Conservation (phyloP, 1,284 basidiomycete species). For the Irpex sp. region DNA sequence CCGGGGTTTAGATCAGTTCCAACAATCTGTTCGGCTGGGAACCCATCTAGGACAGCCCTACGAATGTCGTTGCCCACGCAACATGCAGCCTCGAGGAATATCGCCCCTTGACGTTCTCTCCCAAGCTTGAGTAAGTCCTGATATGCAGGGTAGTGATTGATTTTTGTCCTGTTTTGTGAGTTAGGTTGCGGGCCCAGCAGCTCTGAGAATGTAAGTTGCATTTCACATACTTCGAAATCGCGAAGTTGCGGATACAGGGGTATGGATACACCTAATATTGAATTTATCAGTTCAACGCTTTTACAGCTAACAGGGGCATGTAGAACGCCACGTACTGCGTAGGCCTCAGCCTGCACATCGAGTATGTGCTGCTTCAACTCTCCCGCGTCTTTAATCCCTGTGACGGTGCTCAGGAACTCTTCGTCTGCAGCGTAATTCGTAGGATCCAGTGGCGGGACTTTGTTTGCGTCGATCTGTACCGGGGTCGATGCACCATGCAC, state of each 20-base stretch:
- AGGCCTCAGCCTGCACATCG: conserved; percentile 25
- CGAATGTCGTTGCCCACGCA: conserved; percentile 40
- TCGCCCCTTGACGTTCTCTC: conserved; percentile 34
- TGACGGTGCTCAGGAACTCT: no score
- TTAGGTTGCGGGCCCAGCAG: conserved; percentile 16
- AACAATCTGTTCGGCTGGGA: conserved; percentile 30
- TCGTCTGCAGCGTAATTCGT: no score
- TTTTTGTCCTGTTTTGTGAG: conserved; percentile 9
- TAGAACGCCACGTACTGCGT: conserved; percentile 27
- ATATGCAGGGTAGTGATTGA: conserved; percentile 42
- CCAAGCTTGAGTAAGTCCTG: conserved; percentile 35
- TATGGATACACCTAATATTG: conserved; percentile 32
- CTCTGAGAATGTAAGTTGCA: conserved; percentile 38
- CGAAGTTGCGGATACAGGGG: conserved; percentile 30
- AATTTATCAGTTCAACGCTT: no score
- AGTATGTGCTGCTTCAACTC: no score
- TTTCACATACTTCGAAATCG: conserved; percentile 4
- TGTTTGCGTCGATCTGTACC: no score
- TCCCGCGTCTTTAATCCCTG: no score
- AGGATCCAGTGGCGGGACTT: no score
- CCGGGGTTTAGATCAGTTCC: conserved; percentile 31
- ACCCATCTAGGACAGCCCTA: conserved; percentile 39
- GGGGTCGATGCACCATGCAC: no score
- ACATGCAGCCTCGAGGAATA: conserved; percentile 41
- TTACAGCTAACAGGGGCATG: no score